Conservation (phyloP, 2,329 filamentous ascomycete genomes). For the Thermomyces lanuginosus region DNA sequence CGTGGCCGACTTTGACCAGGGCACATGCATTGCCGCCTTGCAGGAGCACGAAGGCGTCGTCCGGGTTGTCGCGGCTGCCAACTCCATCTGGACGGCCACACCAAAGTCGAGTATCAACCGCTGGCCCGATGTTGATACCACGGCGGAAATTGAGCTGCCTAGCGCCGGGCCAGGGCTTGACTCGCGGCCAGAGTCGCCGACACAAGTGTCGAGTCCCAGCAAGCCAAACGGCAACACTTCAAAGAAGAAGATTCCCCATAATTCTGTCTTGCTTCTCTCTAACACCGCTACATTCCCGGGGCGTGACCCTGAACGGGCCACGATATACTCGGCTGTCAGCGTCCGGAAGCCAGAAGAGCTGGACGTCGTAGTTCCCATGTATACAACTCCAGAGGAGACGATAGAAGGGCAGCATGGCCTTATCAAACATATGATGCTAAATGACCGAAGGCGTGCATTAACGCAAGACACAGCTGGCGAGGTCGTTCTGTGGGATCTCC, state of each 20-base stretch:
- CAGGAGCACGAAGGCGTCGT: slow-evolving; percentile 67
- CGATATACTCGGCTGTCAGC: slow-evolving; percentile 33
- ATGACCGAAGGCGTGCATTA: slow-evolving; percentile 74
- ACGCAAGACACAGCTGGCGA: slow-evolving; percentile 92
- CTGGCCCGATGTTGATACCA: slow-evolving; percentile 75
- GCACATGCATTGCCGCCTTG: slow-evolving; percentile 73
- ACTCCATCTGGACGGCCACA: slow-evolving; percentile 79
- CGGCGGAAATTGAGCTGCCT: slow-evolving; percentile 44
- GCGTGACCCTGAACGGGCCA: slow-evolving; percentile 41
- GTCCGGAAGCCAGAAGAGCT: slow-evolving; percentile 38
- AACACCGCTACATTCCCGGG: slow-evolving; percentile 64
- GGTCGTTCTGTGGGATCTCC: slow-evolving; percentile 84
- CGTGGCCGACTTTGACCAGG: slow-evolving; percentile 64
- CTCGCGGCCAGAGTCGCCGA: slow-evolving; percentile 14
- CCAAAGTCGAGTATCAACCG: slow-evolving; percentile 82
- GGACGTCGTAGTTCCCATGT: slow-evolving; percentile 44
- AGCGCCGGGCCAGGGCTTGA: slow-evolving; percentile 36
- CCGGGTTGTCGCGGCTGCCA: slow-evolving; percentile 46
- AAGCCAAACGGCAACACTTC: slow-evolving; percentile 13
- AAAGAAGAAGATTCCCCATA: slow-evolving; percentile 52
- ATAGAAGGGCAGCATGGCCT: slow-evolving; percentile 92
- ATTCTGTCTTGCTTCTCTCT: slow-evolving; percentile 65
- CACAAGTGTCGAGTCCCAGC: no score
- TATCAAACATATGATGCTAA: slow-evolving; percentile 82
- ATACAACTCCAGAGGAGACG: slow-evolving; percentile 55